Base-by-base conservation (phyloP, 441 rosid genomes). In the Euphorbia schlechtendalii region DNA sequence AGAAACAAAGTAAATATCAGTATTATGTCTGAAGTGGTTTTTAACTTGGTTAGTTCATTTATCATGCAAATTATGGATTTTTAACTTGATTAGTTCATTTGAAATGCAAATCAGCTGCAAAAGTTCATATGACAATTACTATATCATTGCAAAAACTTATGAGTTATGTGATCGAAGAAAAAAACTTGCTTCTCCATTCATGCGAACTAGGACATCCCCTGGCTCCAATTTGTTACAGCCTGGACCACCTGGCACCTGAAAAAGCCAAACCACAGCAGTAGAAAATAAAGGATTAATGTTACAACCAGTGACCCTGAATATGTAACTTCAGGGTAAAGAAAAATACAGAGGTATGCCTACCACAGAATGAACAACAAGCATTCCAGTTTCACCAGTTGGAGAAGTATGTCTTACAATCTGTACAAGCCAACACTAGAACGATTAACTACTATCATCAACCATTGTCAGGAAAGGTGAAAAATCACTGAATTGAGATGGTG, bases 161-260 rank as follows among this genome's bases (percentile, higher is more conserved):
- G n/a, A 66, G 6, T 32, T 32, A 32, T 36, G 6, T 28, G 25
- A 2, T 43, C 46, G 49, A 7, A 34, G 55, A 52, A 34, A 21
- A 58, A 56, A 64, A 83, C 93, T 81, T 77, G 89, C 99, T 61
- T 86, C 90, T 65, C 94, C 87, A 67, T 94, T 89, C 80, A 89
- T 81, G 66, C 80, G 81, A 69, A 94, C 81, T 76, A 94, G 96
- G 67, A 94, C 90, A 82, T 91, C 99, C 61, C 99, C 99, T 5
- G 98, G 87, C 82, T 91, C 96, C 81, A 94, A 77, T 45, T 76
- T 83, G 67, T 74, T 80, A 75, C 84, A 82, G 55, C 96, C 92
- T 67, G 98, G 96, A 70, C 99, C 96, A 77, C 88, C 92, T 34
- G 98, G 99, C 70, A 87, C 99, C 99, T 91, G 79, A 63, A 76